A percentile compares a stretch with the other conserved stretches of the same genome.
Conservation (phyloP, 225 moss, liverwort and hornwort species). For the Sphagnum tenellum region DNA sequence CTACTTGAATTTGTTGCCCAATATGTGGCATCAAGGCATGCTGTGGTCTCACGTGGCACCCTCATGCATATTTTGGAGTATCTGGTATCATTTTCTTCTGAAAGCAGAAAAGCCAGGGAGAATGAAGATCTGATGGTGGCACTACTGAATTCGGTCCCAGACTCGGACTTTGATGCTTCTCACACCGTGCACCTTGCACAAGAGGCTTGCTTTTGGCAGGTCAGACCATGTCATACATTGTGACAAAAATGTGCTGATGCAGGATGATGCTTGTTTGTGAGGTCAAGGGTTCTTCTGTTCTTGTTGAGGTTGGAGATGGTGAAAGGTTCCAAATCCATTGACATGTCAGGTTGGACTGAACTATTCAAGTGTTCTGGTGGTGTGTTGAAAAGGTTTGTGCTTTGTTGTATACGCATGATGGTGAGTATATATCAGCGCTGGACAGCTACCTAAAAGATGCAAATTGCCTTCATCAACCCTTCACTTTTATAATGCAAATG, state of each 20-base stretch:
- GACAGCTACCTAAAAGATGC: constrained; percentile 72
- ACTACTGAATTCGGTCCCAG: constrained; percentile 68
- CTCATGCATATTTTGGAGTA: constrained; percentile 70
- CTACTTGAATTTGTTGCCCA: constrained; percentile 88
- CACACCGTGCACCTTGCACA: constrained; percentile 65
- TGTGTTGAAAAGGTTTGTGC: constrained; percentile 50
- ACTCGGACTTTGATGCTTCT: constrained; percentile 56
- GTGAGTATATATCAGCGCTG: constrained; percentile 68
- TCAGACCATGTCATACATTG: constrained; percentile 7
- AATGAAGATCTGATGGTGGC: constrained; percentile 90
- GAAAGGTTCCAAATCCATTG: no score
- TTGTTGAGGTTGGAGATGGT: no score
- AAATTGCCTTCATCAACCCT: constrained; percentile 52
- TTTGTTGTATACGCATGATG: constrained; percentile 53
- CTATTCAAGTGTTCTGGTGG: neutral
- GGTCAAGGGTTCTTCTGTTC: no score
- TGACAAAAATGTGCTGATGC: no score
- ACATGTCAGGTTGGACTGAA: no score
- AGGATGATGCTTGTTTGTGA: no score
- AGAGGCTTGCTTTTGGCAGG: constrained; percentile 73
- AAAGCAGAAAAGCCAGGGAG: constrained; percentile 19
- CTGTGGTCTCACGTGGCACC: constrained; percentile 63
- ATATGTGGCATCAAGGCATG: constrained; percentile 85
- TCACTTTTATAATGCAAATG: constrained; percentile 66
- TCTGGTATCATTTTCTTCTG: constrained; percentile 41